Evolutionary conservation across 192 early-diverging fungal genomes (phyloP).

Genomic region (Backusella sp.): DNA sequence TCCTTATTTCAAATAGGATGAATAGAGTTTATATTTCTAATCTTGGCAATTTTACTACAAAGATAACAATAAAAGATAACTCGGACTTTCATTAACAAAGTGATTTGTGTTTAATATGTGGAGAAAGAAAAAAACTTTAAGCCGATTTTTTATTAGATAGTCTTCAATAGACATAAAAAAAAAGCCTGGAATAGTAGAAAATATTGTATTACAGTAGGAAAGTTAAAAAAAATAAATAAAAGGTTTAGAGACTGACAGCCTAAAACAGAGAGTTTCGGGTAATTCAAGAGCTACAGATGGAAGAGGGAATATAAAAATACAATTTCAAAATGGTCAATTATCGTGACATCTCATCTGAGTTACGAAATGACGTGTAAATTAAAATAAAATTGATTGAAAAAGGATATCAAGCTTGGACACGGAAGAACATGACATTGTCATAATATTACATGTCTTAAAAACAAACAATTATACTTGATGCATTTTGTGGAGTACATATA

Average conservation of each 20-base stretch:
- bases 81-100: not conserved
- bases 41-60: not conserved
- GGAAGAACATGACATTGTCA: not conserved
- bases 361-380: not conserved
- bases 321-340: not conserved
- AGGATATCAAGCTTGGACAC: not conserved
- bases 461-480: not conserved
- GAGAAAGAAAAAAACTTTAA: not conserved
- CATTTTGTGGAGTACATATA: not conserved
- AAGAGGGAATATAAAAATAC: not conserved
- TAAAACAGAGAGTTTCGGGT: not conserved
- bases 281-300: not conserved
- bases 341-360: not conserved
- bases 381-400: not conserved
- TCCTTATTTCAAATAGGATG: not conserved
- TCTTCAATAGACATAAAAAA: not conserved
- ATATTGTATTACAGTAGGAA: not conserved
- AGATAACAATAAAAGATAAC: constrained; percentile 1
- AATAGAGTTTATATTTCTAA: not conserved
- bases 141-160: not conserved
- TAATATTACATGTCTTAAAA: not conserved
- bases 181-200: not conserved
- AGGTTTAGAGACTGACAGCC: not conserved
- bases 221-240: not conserved
- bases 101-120: not conserved